Evolutionary conservation across 2,329 filamentous ascomycete genomes (phyloP).

Genomic region (Beauveria rudraprayagi): DNA sequence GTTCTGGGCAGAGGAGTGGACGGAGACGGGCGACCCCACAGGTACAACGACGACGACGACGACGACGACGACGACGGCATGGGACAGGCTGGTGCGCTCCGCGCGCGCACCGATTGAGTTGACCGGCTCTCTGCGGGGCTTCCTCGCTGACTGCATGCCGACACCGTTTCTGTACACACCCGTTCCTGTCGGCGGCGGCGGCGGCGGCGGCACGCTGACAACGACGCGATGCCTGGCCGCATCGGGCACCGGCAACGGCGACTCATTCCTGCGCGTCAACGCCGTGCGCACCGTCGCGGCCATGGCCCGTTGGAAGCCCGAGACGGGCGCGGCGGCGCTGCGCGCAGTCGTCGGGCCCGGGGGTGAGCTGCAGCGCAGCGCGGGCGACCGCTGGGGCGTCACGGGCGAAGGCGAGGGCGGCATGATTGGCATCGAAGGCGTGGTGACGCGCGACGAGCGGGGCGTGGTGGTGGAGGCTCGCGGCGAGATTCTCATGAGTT

Average conservation of each 20-base stretch:
- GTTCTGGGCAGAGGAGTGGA: slow-evolving; percentile 86
- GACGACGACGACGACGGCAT: slow-evolving; percentile 7
- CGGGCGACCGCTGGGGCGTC: slow-evolving; percentile 62
- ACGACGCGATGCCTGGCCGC: slow-evolving; percentile 46
- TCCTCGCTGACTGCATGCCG: slow-evolving; percentile 55
- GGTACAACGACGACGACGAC: slow-evolving; percentile 4
- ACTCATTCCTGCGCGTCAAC: slow-evolving; percentile 69
- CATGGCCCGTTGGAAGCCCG: slow-evolving; percentile 55
- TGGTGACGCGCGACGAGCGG: slow-evolving; percentile 36
- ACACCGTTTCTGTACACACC: slow-evolving; percentile 35
- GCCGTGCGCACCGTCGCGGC: slow-evolving; percentile 67
- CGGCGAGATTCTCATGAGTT: slow-evolving; percentile 61
- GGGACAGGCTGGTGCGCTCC: slow-evolving; percentile 12
- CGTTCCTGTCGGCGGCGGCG: slow-evolving; percentile 1
- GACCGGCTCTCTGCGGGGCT: slow-evolving; percentile 32
- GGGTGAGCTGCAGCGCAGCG: slow-evolving; percentile 67
- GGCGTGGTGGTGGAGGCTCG: slow-evolving; percentile 33
- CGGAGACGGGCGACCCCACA: slow-evolving; percentile 35
- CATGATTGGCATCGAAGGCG: slow-evolving; percentile 71
- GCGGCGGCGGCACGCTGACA: slow-evolving; percentile 15
- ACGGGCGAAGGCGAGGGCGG: slow-evolving; percentile 78
- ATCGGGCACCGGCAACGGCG: slow-evolving; percentile 81
- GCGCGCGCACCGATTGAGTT: slow-evolving; percentile 16
- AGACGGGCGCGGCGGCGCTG: slow-evolving; percentile 50
- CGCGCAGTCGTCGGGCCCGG: slow-evolving; percentile 58